A percentile compares a stretch with the other conserved stretches of the same genome.
These are phyloP conservation scores for Drechslerella dactyloides DNA, from an alignment of 2,329 filamentous ascomycete genomes.

Conservation along the genomic window DNA sequence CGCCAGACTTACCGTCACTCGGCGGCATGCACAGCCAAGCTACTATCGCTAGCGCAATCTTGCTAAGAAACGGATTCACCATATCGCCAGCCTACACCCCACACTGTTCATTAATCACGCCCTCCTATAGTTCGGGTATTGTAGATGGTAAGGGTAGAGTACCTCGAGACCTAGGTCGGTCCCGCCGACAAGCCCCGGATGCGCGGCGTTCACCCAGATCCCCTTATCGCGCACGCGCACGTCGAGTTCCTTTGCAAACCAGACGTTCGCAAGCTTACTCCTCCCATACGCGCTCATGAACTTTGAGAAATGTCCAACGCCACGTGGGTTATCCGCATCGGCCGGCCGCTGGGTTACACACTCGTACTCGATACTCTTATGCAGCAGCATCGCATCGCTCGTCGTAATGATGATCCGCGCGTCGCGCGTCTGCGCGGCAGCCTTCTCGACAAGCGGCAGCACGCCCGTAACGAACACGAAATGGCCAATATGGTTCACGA, in stretches of 20 bases:
- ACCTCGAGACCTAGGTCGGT: conserved; percentile 30
- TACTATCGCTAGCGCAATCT: conserved; percentile 9
- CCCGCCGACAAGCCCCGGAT: conserved; percentile 50
- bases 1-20: conserved; percentile 13
- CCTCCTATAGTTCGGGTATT: conserved; percentile 1
- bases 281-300: conserved; percentile 60
- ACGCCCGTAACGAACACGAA: conserved; percentile 59
- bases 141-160: neutral
- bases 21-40: conserved; percentile 26
- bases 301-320: conserved; percentile 51
- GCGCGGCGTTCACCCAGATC: conserved; percentile 56
- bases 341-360: conserved; percentile 20
- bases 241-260: conserved; percentile 59
- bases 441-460: conserved; percentile 53
- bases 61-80: conserved; percentile 10
- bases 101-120: conserved; percentile 24
- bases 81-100: conserved; percentile 36
- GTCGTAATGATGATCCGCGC: conserved; percentile 54
- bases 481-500: conserved; percentile 63
- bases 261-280: conserved; percentile 62
- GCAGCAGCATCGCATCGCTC: conserved; percentile 56
- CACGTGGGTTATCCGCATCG: conserved; percentile 21
- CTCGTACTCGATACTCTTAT: conserved; percentile 55
- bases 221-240: conserved; percentile 68
- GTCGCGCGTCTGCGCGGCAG: conserved; percentile 52